Conservation (phyloP, 306 rosid species). For the Cyclanthera cordifolia region DNA sequence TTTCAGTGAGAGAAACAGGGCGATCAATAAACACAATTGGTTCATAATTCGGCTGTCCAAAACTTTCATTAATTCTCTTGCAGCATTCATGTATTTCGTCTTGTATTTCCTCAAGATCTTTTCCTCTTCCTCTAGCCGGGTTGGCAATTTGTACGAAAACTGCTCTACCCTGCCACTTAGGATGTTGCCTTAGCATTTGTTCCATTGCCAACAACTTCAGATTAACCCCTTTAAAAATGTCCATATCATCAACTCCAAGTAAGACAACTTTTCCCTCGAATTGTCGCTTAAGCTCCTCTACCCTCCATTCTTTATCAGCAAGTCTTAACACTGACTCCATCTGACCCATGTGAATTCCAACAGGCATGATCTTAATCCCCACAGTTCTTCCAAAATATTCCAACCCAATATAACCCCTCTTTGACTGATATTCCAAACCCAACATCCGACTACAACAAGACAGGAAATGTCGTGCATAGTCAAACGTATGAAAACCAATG, state of each 20-base stretch:
- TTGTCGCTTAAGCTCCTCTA: slow-evolving; percentile 34
- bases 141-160: slow-evolving; percentile 47
- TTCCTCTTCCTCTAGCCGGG: slow-evolving; percentile 55
- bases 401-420: slow-evolving; percentile 59
- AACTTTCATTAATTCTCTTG: slow-evolving; percentile 33
- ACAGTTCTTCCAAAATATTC: slow-evolving; percentile 60
- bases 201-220: slow-evolving; percentile 54
- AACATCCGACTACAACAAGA: slow-evolving; percentile 64
- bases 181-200: slow-evolving; percentile 47
- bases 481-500: slow-evolving; percentile 61
- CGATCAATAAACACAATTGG: slow-evolving; percentile 42
- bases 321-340: slow-evolving; percentile 37
- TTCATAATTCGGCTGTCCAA: slow-evolving; percentile 33
- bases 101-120: slow-evolving; percentile 47
- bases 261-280: slow-evolving; percentile 40
- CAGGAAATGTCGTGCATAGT: slow-evolving; percentile 63
- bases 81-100: slow-evolving; percentile 32
- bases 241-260: slow-evolving; percentile 57
- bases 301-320: slow-evolving; percentile 48
- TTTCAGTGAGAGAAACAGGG: slow-evolving; percentile 36
- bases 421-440: slow-evolving; percentile 56
- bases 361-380: slow-evolving; percentile 57
- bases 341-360: slow-evolving; percentile 64
- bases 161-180: slow-evolving; percentile 41
- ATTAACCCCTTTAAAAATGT: slow-evolving; percentile 48